Conservation (phyloP, 2,329 filamentous ascomycete genomes). For the Phyllosticta paracitricarpa region DNA sequence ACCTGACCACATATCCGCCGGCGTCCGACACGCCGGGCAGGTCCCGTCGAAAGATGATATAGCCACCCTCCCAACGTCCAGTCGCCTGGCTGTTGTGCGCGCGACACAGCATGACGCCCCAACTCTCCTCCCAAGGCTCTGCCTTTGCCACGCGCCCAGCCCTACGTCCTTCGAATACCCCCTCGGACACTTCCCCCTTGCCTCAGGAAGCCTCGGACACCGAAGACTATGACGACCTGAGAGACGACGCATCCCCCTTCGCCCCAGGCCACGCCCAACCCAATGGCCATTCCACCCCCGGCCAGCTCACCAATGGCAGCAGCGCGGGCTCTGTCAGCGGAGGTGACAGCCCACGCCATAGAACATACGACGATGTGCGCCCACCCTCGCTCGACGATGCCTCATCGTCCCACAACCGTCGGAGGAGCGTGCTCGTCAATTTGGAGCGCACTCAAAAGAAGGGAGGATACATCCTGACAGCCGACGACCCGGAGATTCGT, state of each 20-base stretch:
- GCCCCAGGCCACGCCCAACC: conserved; percentile 23
- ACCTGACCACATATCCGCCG: not conserved
- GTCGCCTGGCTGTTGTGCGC: not conserved
- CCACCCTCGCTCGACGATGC: not conserved
- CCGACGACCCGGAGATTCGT: conserved; percentile 40
- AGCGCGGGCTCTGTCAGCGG: conserved; percentile 12
- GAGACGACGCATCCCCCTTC: conserved; percentile 27
- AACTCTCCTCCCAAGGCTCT: not conserved
- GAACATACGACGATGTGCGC: conserved; percentile 7
- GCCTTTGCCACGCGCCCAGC: not conserved
- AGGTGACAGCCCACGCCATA: not conserved
- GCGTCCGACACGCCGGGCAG: not conserved
- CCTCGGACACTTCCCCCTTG: not conserved
- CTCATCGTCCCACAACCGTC: conserved; percentile 12
- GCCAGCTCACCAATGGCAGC: conserved; percentile 12
- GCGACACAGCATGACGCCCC: not conserved
- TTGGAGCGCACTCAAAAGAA: conserved; percentile 37
- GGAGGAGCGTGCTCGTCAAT: conserved; percentile 37
- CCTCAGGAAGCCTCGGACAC: conserved; percentile 18
- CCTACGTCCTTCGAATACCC: not conserved
- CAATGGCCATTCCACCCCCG: conserved; percentile 17
- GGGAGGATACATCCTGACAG: conserved; percentile 39
- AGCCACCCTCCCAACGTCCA: not conserved
- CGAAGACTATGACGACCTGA: conserved; percentile 33
- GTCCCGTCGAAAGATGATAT: not conserved